Percentiles rank a stretch among this genome's conserved stretches.
phyloP scores from a whole-genome alignment of 768 basidiomycete genomes.

The Mycena metata region DNA sequence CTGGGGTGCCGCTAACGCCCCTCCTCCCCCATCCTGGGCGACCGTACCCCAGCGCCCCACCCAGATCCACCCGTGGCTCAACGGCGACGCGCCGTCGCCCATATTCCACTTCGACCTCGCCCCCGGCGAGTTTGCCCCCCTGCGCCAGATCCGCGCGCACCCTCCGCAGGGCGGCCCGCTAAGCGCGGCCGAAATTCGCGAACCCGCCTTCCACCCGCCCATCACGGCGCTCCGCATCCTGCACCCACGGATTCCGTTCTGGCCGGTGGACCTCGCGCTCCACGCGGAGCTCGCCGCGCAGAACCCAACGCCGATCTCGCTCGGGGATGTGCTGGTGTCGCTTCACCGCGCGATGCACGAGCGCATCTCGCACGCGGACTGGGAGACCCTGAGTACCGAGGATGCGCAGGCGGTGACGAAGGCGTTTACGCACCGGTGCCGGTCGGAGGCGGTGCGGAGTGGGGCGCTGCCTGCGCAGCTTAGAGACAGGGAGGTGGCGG shows the following conservation, averaged over 20 bases:
- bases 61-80: constrained; percentile 34
- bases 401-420: constrained; percentile 48
- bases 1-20: constrained; percentile 15
- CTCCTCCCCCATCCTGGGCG: neutral
- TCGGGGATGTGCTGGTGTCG: constrained; percentile 21
- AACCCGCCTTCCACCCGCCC: constrained; percentile 55
- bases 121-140: constrained; percentile 37
- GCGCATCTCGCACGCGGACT: constrained; percentile 26
- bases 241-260: constrained; percentile 55
- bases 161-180: constrained; percentile 4
- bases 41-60: neutral
- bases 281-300: neutral
- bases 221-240: constrained; percentile 54
- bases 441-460: constrained; percentile 54
- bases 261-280: constrained; percentile 54
- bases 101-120: constrained; percentile 57
- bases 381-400: constrained; percentile 1
- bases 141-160: constrained; percentile 9
- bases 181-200: constrained; percentile 5
- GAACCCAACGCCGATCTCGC: neutral
- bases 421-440: constrained; percentile 44
- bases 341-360: constrained; percentile 27
- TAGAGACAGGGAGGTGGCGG: constrained; percentile 45
- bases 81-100: constrained; percentile 49
- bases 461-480: constrained; percentile 47